A percentile compares a stretch with the other conserved stretches of the same genome.
phyloP scores from a whole-genome alignment of 495 filamentous ascomycete genomes.

The Haplographium delicatum region DNA sequence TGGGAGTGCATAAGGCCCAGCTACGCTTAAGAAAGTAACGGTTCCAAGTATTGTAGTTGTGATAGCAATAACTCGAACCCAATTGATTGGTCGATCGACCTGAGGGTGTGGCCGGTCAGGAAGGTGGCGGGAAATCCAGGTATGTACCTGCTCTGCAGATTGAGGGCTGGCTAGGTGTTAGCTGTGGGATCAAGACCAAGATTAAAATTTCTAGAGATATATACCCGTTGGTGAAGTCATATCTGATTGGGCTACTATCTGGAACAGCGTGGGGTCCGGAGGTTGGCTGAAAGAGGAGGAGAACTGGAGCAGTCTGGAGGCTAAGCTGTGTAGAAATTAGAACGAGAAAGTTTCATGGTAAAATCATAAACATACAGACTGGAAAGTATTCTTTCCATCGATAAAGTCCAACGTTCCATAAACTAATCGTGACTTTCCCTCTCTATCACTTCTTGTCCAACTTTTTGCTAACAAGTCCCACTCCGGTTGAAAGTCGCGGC shows the following conservation, averaged over 20 bases:
- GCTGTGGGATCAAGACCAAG: neutral
- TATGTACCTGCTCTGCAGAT: slow-evolving; percentile 69
- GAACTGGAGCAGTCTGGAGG: slow-evolving; percentile 89
- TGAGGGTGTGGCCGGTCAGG: slow-evolving; percentile 67
- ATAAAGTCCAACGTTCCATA: slow-evolving; percentile 87
- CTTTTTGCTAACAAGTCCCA: slow-evolving; percentile 85
- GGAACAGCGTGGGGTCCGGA: slow-evolving; percentile 72
- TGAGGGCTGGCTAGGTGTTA: slow-evolving; percentile 48
- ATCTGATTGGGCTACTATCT: slow-evolving; percentile 65
- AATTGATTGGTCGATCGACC: slow-evolving; percentile 83
- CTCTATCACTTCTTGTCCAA: slow-evolving; percentile 78
- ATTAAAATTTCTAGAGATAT: slow-evolving; percentile 14
- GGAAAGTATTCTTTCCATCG: slow-evolving; percentile 80
- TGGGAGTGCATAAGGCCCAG: slow-evolving; percentile 81
- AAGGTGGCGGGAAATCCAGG: slow-evolving; percentile 74
- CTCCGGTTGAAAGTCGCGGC: slow-evolving; percentile 87
- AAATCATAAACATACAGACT: slow-evolving; percentile 57
- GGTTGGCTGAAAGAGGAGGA: slow-evolving; percentile 86
- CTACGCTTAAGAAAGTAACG: slow-evolving; percentile 62
- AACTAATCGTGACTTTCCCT: slow-evolving; percentile 63
- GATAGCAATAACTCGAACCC: slow-evolving; percentile 62
- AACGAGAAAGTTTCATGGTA: neutral
- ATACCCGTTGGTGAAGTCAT: slow-evolving; percentile 82
- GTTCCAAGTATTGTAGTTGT: slow-evolving; percentile 62
- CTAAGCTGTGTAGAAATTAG: slow-evolving; percentile 55